These are phyloP conservation scores for Cordyceps pruinosa DNA, from an alignment of 2,329 filamentous ascomycete genomes.

Conservation along the genomic window DNA sequence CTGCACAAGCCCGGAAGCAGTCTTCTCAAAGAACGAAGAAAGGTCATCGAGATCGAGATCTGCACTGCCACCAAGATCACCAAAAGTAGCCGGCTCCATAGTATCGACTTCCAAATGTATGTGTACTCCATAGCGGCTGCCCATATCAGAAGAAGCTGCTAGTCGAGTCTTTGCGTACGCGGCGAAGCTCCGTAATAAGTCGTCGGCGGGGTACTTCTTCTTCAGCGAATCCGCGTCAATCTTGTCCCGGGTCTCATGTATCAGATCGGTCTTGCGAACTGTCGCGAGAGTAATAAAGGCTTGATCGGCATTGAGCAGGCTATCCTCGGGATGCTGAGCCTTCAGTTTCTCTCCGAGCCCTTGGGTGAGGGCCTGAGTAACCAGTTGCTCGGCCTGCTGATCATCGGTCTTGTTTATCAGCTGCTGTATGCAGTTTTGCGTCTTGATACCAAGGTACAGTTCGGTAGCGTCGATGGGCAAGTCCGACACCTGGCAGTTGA, in stretches of 20 bases:
- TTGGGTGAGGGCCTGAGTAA: conserved; percentile 50
- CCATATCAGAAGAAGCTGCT: conserved; percentile 27
- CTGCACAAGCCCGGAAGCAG: conserved; percentile 34
- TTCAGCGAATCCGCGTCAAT: conserved; percentile 24
- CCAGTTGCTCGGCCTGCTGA: conserved; percentile 42
- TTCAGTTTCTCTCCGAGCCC: conserved; percentile 46
- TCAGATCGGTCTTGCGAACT: conserved; percentile 27
- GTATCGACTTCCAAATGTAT: conserved; percentile 25
- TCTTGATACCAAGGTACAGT: conserved; percentile 41
- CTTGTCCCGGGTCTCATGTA: conserved; percentile 18
- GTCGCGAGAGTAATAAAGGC: conserved; percentile 28
- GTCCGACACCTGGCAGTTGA: conserved; percentile 39
- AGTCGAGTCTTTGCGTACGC: conserved; percentile 28
- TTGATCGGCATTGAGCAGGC: conserved; percentile 29
- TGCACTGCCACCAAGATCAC: conserved; percentile 22
- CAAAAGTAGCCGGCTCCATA: conserved; percentile 21
- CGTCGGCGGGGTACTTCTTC: conserved; percentile 33
- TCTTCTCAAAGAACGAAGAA: conserved; percentile 37
- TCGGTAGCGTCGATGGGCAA: conserved; percentile 35
- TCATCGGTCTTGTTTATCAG: conserved; percentile 44
- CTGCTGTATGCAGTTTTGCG: conserved; percentile 45
- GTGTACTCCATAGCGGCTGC: conserved; percentile 28
- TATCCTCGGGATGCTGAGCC: conserved; percentile 24
- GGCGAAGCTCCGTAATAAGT: conserved; percentile 30
- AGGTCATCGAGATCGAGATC: conserved; percentile 34